Base-by-base conservation (phyloP, 768 basidiomycete genomes). In the Trametes coccinea region DNA sequence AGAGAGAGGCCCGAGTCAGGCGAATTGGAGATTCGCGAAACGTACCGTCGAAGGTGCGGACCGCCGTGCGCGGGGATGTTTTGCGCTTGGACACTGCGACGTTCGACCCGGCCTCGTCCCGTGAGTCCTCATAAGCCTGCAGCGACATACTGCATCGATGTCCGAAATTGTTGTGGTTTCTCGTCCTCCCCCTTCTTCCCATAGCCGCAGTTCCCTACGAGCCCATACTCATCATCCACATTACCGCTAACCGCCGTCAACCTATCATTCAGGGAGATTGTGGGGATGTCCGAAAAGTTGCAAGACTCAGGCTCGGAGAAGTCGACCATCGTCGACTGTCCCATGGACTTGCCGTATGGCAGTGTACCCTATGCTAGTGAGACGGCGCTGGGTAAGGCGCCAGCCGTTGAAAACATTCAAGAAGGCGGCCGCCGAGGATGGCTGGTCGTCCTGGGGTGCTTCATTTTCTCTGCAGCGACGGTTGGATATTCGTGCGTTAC, bases 381-480 rank as follows among this genome's bases (percentile, higher is more conserved):
- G 13, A 13, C 14, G 8, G 39, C 37, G 10, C 5, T 27, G 17
- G 48, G 47, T 11, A 49, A 49, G 33, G 10, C 10, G 3, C 5
- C 14, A 4, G 8, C 46, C 14, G 39, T 54, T 30, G 62, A 59
- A 49, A 53, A 58, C 5, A 53, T 57, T 54, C 71, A 71, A 0
- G 74, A 75, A 5, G n/a, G 41, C 41, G 74, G 73, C 37, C 70
- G 71, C 0, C 63, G 70, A 13, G 73, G 70, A 0, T 74, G 73
- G 73, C 60, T 73, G 3, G 72, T 74, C 9, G 71, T 76, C n/a
- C 45, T 70, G 4, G 75, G 73, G 0, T 73, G 73, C 62, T 70
- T 70, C 61, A 65, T 71, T 3, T 72, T 70, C 66, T 65, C 58
- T 9, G 60, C 67, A 2, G 61, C 59, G 13, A 63, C 71, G 0